Evolutionary conservation across 129 eudicot genomes (phyloP), one percentile per base, ranked within the genome.

Genomic region (Centaurea solstitialis): DNA sequence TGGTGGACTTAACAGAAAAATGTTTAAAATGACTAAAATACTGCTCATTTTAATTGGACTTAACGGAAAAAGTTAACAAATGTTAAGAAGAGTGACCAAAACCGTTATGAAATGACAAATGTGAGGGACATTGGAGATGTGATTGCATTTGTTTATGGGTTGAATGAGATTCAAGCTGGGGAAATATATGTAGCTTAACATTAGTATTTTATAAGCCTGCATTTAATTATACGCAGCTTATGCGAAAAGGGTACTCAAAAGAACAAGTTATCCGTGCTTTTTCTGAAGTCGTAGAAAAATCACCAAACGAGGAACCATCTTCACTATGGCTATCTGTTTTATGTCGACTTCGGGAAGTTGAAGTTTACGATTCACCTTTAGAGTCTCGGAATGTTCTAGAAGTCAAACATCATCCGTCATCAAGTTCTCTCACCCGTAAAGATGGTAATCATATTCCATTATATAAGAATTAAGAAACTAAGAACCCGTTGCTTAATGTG

Each of bases 241-340:
- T 82, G 76, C 72, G 73, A 11, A 87, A 92, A 91, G 97, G 97
- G 30, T 94, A 86, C 82, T 68, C 91, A 71, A 81, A 81, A 76
- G 90, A 94, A 77, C 90, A 91, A 75, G 85, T 87, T 76, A 41
- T 72, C 18, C 81, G 75, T 67, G 98, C 92, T 74, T 90, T 73
- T 39, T 35, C 85, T 7, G 97, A 92, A 67, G 91, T 89, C 28
- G 78, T 78, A 70, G 77, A 83, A 84, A 64, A 80, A 62, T 92
- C 90, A 33, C 82, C 75, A 13, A 47, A 81, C 70, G 85, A 88
- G 74, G 91, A 87, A 57, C 22, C 80, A 35, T 82, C 94, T 80
- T 87, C 91, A 53, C 89, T 94, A 45, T 92, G 98, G 96, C 90
- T 90, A 61, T 83, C 97, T 80, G 96, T 90, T 86, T 80, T 89